Percentiles rank a stretch among this genome's conserved stretches.
Evolutionary conservation across 257 asterid species (phyloP).

Genomic region (Plectranthus barbatus): DNA sequence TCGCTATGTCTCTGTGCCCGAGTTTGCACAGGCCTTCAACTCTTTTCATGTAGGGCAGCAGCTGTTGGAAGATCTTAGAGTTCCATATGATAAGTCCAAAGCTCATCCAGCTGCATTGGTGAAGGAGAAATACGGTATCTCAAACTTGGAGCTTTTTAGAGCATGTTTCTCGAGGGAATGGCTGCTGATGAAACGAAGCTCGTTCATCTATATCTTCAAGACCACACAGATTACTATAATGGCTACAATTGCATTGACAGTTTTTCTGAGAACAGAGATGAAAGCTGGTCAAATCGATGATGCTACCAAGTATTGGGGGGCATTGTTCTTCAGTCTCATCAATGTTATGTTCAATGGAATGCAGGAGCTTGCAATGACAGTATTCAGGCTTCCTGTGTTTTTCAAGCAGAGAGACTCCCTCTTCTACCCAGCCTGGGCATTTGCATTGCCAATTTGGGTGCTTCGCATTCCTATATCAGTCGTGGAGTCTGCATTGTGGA

Average conservation of each 20-base stretch:
- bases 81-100: conserved; percentile 52
- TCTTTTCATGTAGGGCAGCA: conserved; percentile 49
- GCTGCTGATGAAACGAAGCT: conserved; percentile 67
- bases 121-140: conserved; percentile 61
- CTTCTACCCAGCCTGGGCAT: conserved; percentile 89
- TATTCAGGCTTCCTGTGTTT: conserved; percentile 72
- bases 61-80: conserved; percentile 35
- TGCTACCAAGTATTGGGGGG: conserved; percentile 62
- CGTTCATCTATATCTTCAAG: conserved; percentile 62
- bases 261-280: conserved; percentile 74
- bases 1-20: conserved; percentile 40
- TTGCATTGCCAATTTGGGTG: conserved; percentile 80
- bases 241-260: conserved; percentile 61
- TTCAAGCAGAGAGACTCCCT: conserved; percentile 70
- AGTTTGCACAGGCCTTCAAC: conserved; percentile 47
- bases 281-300: conserved; percentile 41
- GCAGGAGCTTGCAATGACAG: conserved; percentile 77
- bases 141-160: conserved; percentile 58
- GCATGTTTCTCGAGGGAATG: conserved; percentile 69
- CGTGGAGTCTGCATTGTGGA: conserved; percentile 63
- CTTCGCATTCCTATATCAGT: conserved; percentile 62
- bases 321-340: conserved; percentile 68
- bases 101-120: conserved; percentile 79
- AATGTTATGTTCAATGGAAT: conserved; percentile 83
- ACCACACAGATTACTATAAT: conserved; percentile 68